Conservation (phyloP, 768 basidiomycete species). For the Mycena vulgaris region DNA sequence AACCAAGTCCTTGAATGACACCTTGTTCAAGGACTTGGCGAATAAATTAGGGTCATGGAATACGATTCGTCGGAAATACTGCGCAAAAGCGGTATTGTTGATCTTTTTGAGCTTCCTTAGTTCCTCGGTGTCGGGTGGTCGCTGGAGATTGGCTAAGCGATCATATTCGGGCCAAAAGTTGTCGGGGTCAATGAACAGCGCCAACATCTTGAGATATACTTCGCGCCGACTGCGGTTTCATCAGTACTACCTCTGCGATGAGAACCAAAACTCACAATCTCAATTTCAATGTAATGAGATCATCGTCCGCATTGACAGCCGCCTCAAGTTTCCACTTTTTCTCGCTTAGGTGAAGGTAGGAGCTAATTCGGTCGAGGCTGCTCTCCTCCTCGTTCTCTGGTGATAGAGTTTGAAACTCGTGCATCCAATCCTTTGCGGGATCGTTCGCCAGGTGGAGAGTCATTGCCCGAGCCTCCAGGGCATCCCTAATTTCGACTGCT, state of each 20-base stretch:
- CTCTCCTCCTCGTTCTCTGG: not conserved
- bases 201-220: slow-evolving; percentile 6
- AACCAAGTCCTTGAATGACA: slow-evolving; percentile 50
- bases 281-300: slow-evolving; percentile 17
- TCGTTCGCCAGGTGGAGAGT: slow-evolving; percentile 27
- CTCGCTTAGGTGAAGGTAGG: slow-evolving; percentile 1
- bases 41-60: slow-evolving; percentile 48
- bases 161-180: slow-evolving; percentile 7
- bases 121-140: not conserved
- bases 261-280: slow-evolving; percentile 12
- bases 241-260: not conserved
- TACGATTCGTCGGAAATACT: slow-evolving; percentile 48
- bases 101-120: not conserved
- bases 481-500: slow-evolving; percentile 39
- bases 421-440: slow-evolving; percentile 20
- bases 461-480: slow-evolving; percentile 39
- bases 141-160: slow-evolving; percentile 1
- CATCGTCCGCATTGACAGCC: slow-evolving; percentile 7
- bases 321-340: not conserved
- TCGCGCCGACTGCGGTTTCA: slow-evolving; percentile 7
- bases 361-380: not conserved
- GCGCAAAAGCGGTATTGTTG: slow-evolving; percentile 19
- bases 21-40: slow-evolving; percentile 45
- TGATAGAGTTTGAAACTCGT: slow-evolving; percentile 4
- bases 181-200: slow-evolving; percentile 10